These are phyloP conservation scores for Tolypocladium capitatum DNA, from an alignment of 2,329 filamentous ascomycete genomes.

Conservation along the genomic window DNA sequence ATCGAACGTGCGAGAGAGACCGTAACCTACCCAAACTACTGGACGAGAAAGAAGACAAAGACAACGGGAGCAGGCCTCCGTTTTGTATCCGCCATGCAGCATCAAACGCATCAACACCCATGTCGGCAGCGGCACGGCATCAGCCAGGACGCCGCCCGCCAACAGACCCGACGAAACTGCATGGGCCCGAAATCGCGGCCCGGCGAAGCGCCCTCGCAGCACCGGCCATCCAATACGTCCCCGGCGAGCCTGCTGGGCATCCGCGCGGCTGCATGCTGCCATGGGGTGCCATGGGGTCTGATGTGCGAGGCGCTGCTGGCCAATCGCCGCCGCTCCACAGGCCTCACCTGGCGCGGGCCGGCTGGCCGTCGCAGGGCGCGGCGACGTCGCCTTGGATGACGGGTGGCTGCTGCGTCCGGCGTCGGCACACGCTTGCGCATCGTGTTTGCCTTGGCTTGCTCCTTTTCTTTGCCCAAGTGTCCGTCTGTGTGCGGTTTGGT, in stretches of 20 bases:
- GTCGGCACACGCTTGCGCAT: background rate
- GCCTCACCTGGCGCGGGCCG: constrained; percentile 3
- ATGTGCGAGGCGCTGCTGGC: constrained; percentile 7
- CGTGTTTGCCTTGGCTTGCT: background rate
- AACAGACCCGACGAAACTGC: background rate
- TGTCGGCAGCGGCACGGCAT: background rate
- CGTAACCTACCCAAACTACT: constrained; percentile 3
- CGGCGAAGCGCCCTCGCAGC: background rate
- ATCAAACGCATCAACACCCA: background rate
- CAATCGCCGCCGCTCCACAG: constrained; percentile 12
- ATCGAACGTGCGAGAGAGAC: constrained; percentile 4
- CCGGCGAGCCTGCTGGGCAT: background rate
- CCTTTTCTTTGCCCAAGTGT: too few relatives aligned
- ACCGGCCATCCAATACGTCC: background rate
- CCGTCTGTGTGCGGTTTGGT: background rate
- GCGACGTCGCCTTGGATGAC: background rate
- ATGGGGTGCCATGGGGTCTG: background rate
- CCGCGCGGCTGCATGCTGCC: constrained; percentile 3
- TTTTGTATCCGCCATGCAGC: constrained; percentile 1
- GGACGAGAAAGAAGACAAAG: constrained; percentile 3
- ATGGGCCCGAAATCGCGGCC: background rate
- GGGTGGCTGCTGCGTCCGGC: background rate
- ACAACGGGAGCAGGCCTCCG: background rate
- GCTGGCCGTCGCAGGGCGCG: background rate
- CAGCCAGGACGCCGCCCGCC: background rate